Percentiles rank a stretch among this genome's conserved stretches.
Conservation (phyloP, 495 filamentous ascomycete species). For the Talaromyces liani region DNA sequence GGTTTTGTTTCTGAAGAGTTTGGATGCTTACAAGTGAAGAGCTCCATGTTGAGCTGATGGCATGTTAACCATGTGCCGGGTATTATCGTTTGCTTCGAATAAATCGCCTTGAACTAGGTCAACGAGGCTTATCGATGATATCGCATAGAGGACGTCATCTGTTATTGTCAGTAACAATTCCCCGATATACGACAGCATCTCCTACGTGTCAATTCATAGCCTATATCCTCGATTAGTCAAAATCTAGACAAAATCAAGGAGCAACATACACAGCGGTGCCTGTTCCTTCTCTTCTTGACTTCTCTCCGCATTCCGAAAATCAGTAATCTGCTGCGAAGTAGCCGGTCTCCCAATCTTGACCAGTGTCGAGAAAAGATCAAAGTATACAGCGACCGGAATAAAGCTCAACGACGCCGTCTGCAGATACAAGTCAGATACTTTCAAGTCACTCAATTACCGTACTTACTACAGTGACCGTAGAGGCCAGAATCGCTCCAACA, state of each 20-base stretch:
- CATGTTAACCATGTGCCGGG: slow-evolving; percentile 25
- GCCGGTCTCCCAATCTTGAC: slow-evolving; percentile 16
- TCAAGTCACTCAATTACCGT: neutral
- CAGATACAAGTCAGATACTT: neutral
- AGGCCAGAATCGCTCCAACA: slow-evolving; percentile 21
- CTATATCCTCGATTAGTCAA: slow-evolving; percentile 10
- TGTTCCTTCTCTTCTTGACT: slow-evolving; percentile 9
- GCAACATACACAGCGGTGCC: slow-evolving; percentile 16
- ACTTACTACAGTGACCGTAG: slow-evolving; percentile 23
- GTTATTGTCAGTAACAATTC: slow-evolving; percentile 8
- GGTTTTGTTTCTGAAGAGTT: neutral
- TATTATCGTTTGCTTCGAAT: slow-evolving; percentile 26
- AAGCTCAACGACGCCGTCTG: slow-evolving; percentile 28
- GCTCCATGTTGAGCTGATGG: slow-evolving; percentile 31
- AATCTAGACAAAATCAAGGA: neutral
- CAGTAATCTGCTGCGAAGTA: slow-evolving; percentile 20
- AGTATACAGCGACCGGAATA: slow-evolving; percentile 29
- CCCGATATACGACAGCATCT: neutral
- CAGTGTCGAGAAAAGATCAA: slow-evolving; percentile 24
- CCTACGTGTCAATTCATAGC: slow-evolving; percentile 19
- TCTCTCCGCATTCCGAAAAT: slow-evolving; percentile 13
- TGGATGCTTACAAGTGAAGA: slow-evolving; percentile 26
- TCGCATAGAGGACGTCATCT: slow-evolving; percentile 31
- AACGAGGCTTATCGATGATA: slow-evolving; percentile 28
- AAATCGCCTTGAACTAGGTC: slow-evolving; percentile 20